Percentiles rank a stretch among this genome's conserved stretches.
These are phyloP conservation scores for Tylopilus felleus DNA, from an alignment of 768 basidiomycete genomes.

Conservation along the genomic window DNA sequence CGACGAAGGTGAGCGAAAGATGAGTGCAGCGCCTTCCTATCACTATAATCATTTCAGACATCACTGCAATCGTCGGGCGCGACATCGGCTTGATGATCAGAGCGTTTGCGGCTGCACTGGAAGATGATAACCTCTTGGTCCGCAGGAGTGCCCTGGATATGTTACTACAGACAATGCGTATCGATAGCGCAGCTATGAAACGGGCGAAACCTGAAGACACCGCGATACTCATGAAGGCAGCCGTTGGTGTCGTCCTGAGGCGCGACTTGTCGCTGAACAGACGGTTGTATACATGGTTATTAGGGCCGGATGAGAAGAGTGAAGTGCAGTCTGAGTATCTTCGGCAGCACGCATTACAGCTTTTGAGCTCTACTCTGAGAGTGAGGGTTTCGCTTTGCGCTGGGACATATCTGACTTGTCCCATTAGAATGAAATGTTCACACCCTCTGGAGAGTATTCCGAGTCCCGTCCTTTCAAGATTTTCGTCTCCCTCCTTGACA, in stretches of 20 bases:
- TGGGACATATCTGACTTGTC: constrained; percentile 10
- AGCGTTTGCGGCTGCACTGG: constrained; percentile 86
- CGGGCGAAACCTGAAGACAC: constrained; percentile 71
- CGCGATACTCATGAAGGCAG: constrained; percentile 80
- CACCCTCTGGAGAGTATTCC: constrained; percentile 66
- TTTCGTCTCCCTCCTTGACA: constrained; percentile 91
- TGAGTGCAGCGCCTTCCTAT: not conserved
- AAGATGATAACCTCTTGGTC: constrained; percentile 91
- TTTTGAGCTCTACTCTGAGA: constrained; percentile 68
- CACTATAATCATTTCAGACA: constrained; percentile 39
- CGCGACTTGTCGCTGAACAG: constrained; percentile 92
- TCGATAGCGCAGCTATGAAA: constrained; percentile 69
- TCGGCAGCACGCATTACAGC: constrained; percentile 62
- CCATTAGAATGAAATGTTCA: constrained; percentile 69
- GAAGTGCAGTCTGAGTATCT: constrained; percentile 75
- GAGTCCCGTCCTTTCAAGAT: constrained; percentile 92
- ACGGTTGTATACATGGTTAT: constrained; percentile 88
- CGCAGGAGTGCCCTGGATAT: constrained; percentile 84
- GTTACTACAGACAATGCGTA: constrained; percentile 67
- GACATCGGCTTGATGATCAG: constrained; percentile 94
- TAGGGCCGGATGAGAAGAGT: constrained; percentile 77
- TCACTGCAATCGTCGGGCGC: constrained; percentile 69
- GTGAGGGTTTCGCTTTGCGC: constrained; percentile 34
- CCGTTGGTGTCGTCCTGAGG: constrained; percentile 84
- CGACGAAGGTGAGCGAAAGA: constrained; percentile 56